These are phyloP conservation scores for Alternaria incomplexa DNA, from an alignment of 2,329 filamentous ascomycete genomes.

Conservation along the genomic window DNA sequence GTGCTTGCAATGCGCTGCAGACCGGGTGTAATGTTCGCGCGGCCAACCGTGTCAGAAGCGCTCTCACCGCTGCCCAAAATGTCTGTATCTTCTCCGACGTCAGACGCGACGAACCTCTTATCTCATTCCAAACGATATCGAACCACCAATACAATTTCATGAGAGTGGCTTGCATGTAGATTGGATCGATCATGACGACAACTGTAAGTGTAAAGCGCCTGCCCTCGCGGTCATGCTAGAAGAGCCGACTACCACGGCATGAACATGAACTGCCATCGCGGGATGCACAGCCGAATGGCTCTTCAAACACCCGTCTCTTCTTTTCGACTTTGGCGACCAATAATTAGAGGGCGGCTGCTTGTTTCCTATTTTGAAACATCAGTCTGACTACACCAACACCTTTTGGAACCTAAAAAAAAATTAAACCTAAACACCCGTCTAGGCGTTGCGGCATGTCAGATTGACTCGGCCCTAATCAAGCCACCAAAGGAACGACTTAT, in stretches of 20 bases:
- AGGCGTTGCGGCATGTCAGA: background rate
- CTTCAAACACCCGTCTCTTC: background rate
- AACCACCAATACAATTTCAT: background rate
- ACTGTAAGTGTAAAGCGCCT: background rate
- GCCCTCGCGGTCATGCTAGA: background rate
- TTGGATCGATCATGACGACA: background rate
- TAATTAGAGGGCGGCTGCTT: too few species aligned
- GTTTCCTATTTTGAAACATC: too few species aligned
- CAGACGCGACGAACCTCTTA: background rate
- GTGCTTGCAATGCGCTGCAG: background rate
- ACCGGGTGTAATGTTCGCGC: background rate
- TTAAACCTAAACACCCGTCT: too few species aligned
- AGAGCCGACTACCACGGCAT: background rate
- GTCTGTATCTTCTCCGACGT: background rate
- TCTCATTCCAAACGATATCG: background rate
- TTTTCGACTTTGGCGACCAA: too few species aligned
- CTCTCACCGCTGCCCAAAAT: background rate
- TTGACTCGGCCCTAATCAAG: background rate
- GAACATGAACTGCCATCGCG: background rate
- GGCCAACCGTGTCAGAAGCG: background rate
- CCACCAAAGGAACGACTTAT: background rate
- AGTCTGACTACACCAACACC: too few species aligned
- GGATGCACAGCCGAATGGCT: background rate
- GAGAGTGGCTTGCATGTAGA: background rate
- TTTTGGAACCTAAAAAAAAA: too few species aligned